Evolutionary conservation across 2,329 filamentous ascomycete species (phyloP).

Genomic region (Epichloe typhina): DNA sequence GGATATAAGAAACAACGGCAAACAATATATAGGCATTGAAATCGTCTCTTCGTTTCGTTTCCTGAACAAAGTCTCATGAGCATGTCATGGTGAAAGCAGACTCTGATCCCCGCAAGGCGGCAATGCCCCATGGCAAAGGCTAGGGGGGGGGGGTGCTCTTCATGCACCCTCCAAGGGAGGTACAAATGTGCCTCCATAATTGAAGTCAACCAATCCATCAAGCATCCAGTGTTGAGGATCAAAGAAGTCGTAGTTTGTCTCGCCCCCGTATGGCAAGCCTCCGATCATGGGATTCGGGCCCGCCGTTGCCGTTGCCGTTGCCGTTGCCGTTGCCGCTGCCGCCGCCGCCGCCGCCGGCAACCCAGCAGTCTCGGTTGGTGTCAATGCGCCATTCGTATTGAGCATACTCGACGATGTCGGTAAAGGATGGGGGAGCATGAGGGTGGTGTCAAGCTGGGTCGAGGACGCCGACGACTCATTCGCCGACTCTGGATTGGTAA

Average conservation of each 20-base stretch:
- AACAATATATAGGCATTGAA: no score
- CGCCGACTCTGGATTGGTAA: constrained; percentile 66
- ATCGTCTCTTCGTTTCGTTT: no score
- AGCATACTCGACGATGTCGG: constrained; percentile 32
- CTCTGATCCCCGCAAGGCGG: neutral
- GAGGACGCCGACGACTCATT: constrained; percentile 60
- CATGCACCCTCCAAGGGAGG: constrained; percentile 40
- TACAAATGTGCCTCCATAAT: constrained; percentile 45
- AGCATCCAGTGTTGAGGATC: constrained; percentile 91
- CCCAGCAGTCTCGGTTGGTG: constrained; percentile 32
- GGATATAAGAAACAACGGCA: no score
- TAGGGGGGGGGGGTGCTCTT: neutral
- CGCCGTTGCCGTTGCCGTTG: no score
- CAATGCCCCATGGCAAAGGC: neutral
- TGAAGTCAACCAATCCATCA: constrained; percentile 72
- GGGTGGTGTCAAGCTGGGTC: constrained; percentile 48
- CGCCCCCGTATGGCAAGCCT: constrained; percentile 43
- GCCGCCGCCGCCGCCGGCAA: constrained; percentile 24
- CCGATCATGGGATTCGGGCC: constrained; percentile 34
- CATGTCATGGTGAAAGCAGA: no score
- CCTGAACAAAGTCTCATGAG: no score
- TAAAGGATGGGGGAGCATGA: constrained; percentile 28
- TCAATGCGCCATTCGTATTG: constrained; percentile 37
- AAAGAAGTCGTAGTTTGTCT: constrained; percentile 73
- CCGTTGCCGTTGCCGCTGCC: no score